These are phyloP conservation scores for Amaranthus cruentus DNA, from an alignment of 148 eudicot species.

Conservation along the genomic window DNA sequence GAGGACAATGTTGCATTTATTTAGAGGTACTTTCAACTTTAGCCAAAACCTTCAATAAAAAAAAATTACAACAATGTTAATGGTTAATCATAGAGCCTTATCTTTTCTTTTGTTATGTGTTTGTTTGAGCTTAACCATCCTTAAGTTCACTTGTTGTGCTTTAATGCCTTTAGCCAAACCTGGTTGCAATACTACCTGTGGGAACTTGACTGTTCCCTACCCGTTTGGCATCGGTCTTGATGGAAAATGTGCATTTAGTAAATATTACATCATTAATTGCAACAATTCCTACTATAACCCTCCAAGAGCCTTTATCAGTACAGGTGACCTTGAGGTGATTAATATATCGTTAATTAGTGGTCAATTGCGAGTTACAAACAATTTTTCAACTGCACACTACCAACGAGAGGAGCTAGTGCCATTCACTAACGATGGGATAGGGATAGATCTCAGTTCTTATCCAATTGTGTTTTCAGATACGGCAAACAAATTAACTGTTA, in stretches of 20 bases:
- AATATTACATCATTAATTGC: background rate
- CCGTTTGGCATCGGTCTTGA: slow-evolving; percentile 18
- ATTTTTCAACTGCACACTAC: slow-evolving; percentile 23
- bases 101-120: background rate
- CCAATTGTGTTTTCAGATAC: slow-evolving; percentile 36
- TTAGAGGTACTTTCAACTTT: too few species aligned
- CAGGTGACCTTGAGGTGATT: background rate
- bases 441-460: background rate
- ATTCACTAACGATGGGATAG: background rate
- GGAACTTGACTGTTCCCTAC: slow-evolving; percentile 13
- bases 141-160: background rate
- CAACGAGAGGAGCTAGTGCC: background rate
- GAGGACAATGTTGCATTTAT: too few species aligned
- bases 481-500: slow-evolving; percentile 28
- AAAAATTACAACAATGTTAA: too few species aligned
- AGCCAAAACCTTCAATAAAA: too few species aligned
- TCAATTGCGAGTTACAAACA: slow-evolving; percentile 25
- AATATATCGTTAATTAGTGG: slow-evolving; percentile 20
- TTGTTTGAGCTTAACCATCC: background rate
- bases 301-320: background rate
- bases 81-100: too few species aligned
- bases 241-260: background rate
- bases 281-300: slow-evolving; percentile 5
- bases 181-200: slow-evolving; percentile 6
- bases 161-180: slow-evolving; percentile 7